A percentile compares a stretch with the other conserved stretches of the same genome.
Conservation (phyloP, 2,329 filamentous ascomycete genomes). For the Fusarium sp. region DNA sequence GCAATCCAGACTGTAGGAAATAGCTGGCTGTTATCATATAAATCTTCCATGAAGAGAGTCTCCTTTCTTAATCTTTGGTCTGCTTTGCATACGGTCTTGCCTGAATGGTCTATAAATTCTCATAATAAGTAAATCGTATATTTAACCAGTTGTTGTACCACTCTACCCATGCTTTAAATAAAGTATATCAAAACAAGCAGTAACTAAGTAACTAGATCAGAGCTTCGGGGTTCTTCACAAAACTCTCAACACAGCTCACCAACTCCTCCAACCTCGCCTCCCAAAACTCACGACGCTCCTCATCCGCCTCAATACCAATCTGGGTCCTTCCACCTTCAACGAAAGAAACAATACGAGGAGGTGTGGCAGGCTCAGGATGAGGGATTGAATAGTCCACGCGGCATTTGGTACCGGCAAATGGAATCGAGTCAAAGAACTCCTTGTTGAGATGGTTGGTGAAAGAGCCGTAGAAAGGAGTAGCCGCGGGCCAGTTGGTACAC, state of each 20-base stretch:
- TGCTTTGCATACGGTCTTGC: no score
- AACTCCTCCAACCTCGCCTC: slow-evolving; percentile 45
- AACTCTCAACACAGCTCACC: slow-evolving; percentile 35
- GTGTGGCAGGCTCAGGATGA: slow-evolving; percentile 44
- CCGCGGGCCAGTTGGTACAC: slow-evolving; percentile 41
- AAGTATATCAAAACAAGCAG: neutral
- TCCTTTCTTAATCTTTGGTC: no score
- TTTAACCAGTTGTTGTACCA: neutral
- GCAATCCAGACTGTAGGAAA: no score
- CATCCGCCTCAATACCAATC: slow-evolving; percentile 49
- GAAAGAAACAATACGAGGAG: slow-evolving; percentile 47
- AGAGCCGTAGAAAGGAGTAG: slow-evolving; percentile 42
- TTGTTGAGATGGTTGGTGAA: slow-evolving; percentile 50
- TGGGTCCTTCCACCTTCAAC: slow-evolving; percentile 41
- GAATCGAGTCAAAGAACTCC: slow-evolving; percentile 49
- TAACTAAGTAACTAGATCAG: slow-evolving; percentile 4
- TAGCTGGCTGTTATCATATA: no score
- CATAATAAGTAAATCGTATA: neutral
- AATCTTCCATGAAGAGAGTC: no score
- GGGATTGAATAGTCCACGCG: slow-evolving; percentile 48
- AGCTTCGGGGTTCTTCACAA: slow-evolving; percentile 29
- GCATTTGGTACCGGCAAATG: slow-evolving; percentile 46
- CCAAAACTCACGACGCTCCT: slow-evolving; percentile 47
- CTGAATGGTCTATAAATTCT: no score
- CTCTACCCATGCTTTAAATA: neutral